Evolutionary conservation across 1,284 basidiomycete species (phyloP).

Genomic region (Rhizopogon parksii): DNA sequence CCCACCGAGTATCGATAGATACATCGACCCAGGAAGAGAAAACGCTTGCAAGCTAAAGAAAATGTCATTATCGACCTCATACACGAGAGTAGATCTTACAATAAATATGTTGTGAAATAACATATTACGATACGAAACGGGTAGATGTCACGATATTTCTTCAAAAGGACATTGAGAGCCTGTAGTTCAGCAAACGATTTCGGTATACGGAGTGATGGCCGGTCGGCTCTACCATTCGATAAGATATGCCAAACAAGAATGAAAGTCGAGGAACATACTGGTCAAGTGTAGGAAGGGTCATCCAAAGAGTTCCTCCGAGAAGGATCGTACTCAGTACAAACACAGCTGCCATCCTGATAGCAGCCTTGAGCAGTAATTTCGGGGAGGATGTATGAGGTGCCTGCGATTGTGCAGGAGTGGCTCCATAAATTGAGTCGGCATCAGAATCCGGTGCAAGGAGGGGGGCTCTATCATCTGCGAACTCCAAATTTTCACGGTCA

Average conservation of each 20-base stretch:
- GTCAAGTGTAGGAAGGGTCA: constrained; percentile 74
- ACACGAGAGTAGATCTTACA: constrained; percentile 45
- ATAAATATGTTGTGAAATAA: constrained; percentile 85
- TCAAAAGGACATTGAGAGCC: constrained; percentile 73
- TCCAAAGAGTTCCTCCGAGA: constrained; percentile 69
- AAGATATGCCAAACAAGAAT: constrained; percentile 10
- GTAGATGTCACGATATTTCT: constrained; percentile 84
- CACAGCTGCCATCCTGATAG: constrained; percentile 74
- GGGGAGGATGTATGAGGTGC: constrained; percentile 36
- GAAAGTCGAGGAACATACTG: constrained; percentile 43
- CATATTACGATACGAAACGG: constrained; percentile 76
- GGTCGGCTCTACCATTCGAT: constrained; percentile 52
- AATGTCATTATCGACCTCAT: constrained; percentile 7
- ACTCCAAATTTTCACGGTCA: constrained; percentile 9
- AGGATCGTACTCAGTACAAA: constrained; percentile 66
- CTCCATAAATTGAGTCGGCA: constrained; percentile 43
- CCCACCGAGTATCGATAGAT: constrained; percentile 92
- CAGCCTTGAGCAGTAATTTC: constrained; percentile 67
- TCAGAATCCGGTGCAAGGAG: constrained; percentile 29
- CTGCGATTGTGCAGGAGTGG: constrained; percentile 36
- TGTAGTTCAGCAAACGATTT: constrained; percentile 80
- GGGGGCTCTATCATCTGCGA: constrained; percentile 27
- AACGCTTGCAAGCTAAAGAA: constrained; percentile 83
- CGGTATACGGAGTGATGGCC: constrained; percentile 68
- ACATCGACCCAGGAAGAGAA: constrained; percentile 96